Conservation (phyloP, 2,329 filamentous ascomycete genomes). For the Cladosporium velox region DNA sequence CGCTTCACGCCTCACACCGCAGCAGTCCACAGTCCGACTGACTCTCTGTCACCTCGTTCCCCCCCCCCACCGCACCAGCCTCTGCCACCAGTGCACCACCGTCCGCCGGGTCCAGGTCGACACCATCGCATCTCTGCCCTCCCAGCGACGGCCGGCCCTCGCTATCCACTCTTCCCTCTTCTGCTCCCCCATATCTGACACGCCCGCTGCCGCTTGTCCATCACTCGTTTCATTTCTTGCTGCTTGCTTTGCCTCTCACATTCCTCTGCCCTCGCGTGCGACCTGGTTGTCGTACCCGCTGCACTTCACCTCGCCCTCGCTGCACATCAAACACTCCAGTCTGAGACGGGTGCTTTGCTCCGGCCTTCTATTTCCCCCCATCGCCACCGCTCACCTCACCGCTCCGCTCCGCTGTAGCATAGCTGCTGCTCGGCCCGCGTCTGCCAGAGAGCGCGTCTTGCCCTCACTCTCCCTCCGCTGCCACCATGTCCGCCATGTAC, state of each 20-base stretch:
- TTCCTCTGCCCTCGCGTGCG: constrained; percentile 18
- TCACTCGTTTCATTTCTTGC: constrained; percentile 21
- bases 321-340: constrained; percentile 19
- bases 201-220: constrained; percentile 19
- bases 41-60: neutral
- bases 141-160: constrained; percentile 22
- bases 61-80: constrained; percentile 14
- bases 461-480: constrained; percentile 23
- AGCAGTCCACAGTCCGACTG: neutral
- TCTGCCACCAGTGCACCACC: constrained; percentile 16
- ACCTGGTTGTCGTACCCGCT: constrained; percentile 20
- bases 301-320: constrained; percentile 12
- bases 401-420: neutral
- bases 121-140: neutral
- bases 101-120: constrained; percentile 10
- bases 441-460: constrained; percentile 25
- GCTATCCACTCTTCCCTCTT: constrained; percentile 16
- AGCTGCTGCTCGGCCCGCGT: constrained; percentile 15
- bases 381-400: constrained; percentile 12
- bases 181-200: constrained; percentile 20
- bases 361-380: constrained; percentile 5
- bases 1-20: neutral
- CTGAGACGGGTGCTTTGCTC: constrained; percentile 19
- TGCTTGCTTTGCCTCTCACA: constrained; percentile 15
- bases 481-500: constrained; percentile 44